Conservation (phyloP, 2,329 filamentous ascomycete species). For the Aspergillus viridinutans region DNA sequence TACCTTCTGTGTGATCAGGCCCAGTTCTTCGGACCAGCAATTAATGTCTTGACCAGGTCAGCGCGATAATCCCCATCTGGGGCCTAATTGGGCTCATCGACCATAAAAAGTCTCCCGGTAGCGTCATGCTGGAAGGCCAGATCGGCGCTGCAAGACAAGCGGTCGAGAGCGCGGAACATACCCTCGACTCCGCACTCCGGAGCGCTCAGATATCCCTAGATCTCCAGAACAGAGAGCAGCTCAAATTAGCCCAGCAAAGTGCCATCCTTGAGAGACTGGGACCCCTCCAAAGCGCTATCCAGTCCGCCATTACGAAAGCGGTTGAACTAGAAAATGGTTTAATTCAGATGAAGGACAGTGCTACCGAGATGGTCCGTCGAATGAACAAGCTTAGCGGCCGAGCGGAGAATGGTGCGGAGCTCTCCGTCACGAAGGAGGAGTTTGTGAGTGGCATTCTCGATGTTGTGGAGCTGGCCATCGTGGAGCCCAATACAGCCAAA, state of each 20-base stretch:
- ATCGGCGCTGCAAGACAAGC: not conserved
- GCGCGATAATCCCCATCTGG: not conserved
- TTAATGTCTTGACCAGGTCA: not conserved
- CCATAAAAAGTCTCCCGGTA: not conserved
- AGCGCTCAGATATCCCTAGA: not conserved
- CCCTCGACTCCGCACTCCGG: not conserved
- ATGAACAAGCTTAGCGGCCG: not conserved
- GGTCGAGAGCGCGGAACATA: not conserved
- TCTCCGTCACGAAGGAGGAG: not conserved
- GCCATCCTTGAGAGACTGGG: not conserved
- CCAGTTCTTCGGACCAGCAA: no score
- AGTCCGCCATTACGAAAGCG: not conserved
- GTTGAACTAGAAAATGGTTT: not conserved
- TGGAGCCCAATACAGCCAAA: not conserved
- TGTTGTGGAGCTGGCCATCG: not conserved
- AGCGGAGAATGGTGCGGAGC: not conserved
- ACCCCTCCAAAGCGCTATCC: not conserved
- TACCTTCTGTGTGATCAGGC: no score
- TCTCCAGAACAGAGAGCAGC: not conserved
- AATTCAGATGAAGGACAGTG: not conserved
- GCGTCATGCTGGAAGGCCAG: not conserved
- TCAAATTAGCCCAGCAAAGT: not conserved
- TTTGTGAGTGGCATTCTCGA: not conserved
- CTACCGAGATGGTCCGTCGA: not conserved
- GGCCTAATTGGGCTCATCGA: not conserved